These are phyloP conservation scores for Tephrocybe rancida DNA, from an alignment of 768 basidiomycete species.

Conservation along the genomic window DNA sequence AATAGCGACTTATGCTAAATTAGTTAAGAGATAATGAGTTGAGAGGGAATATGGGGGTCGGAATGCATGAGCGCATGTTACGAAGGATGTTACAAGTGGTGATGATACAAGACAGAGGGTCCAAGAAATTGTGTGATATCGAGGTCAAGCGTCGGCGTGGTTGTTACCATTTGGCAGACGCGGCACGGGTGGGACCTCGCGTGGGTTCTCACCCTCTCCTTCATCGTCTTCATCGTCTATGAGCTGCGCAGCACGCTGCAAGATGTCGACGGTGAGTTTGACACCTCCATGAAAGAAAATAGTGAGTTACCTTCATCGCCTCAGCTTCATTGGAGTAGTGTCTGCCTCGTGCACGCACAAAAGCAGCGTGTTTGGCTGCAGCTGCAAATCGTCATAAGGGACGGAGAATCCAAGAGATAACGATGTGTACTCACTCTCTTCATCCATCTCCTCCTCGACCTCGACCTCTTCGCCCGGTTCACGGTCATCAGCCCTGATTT, in stretches of 20 bases:
- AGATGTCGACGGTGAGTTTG: conserved; percentile 1
- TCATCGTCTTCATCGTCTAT: conserved; percentile 69
- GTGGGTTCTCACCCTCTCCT: conserved; percentile 1
- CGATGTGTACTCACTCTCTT: conserved; percentile 63
- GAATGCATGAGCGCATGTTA: not conserved
- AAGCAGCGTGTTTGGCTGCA: conserved; percentile 80
- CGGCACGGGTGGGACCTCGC: conserved; percentile 11
- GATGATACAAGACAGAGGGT: conserved; percentile 4
- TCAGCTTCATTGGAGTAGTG: conserved; percentile 93
- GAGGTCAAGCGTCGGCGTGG: conserved; percentile 12
- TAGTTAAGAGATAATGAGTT: not conserved
- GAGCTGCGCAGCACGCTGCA: conserved; percentile 64
- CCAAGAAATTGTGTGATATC: too few relatives aligned
- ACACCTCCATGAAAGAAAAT: not conserved
- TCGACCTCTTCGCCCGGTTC: conserved; percentile 73
- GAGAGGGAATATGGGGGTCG: not conserved
- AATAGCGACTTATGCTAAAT: too few relatives aligned
- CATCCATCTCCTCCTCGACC: conserved; percentile 80
- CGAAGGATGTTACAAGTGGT: conserved; percentile 1
- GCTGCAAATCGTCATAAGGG: conserved; percentile 43
- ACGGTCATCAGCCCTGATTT: conserved; percentile 55
- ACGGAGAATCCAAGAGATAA: not conserved
- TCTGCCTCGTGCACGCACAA: conserved; percentile 76
- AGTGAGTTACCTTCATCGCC: conserved; percentile 76
- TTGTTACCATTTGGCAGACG: conserved; percentile 29